Evolutionary conservation across 768 basidiomycete species (phyloP).

Genomic region (Hemileccinum impolitum): DNA sequence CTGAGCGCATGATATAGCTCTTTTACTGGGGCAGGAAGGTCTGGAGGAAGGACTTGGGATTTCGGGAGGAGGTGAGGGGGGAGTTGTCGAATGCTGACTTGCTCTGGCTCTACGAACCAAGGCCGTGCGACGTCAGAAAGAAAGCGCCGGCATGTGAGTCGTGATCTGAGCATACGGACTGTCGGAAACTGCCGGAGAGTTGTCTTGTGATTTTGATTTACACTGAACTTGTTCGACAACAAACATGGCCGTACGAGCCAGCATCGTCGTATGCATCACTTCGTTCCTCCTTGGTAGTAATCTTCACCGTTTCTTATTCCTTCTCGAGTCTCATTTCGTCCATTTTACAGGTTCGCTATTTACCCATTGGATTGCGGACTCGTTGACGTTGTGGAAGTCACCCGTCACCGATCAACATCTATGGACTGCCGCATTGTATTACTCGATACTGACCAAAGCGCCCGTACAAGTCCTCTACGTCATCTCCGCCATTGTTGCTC

Average conservation of each 20-base stretch:
- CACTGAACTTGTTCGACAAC: neutral
- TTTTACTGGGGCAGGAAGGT: conserved; percentile 50
- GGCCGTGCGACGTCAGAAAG: conserved; percentile 33
- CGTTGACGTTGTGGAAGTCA: conserved; percentile 84
- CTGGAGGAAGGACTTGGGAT: conserved; percentile 40
- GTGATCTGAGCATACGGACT: no score
- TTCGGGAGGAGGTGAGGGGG: conserved; percentile 27
- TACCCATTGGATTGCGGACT: conserved; percentile 94
- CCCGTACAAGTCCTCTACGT: conserved; percentile 55
- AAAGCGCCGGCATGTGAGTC: conserved; percentile 1
- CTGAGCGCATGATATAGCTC: conserved; percentile 55
- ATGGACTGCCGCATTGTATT: conserved; percentile 81
- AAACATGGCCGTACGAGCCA: conserved; percentile 66
- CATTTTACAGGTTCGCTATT: conserved; percentile 62
- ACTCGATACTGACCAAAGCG: conserved; percentile 70
- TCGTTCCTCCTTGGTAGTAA: conserved; percentile 73
- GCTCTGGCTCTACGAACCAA: conserved; percentile 66
- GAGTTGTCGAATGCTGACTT: conserved; percentile 12
- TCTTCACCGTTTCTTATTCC: neutral
- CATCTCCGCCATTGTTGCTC: conserved; percentile 49
- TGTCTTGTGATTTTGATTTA: conserved; percentile 19
- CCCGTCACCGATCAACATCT: conserved; percentile 82
- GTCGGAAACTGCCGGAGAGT: conserved; percentile 14
- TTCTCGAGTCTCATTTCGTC: neutral
- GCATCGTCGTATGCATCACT: conserved; percentile 71